phyloP scores from a whole-genome alignment of 2,329 filamentous ascomycete genomes.

The Seiridium cupressi region DNA sequence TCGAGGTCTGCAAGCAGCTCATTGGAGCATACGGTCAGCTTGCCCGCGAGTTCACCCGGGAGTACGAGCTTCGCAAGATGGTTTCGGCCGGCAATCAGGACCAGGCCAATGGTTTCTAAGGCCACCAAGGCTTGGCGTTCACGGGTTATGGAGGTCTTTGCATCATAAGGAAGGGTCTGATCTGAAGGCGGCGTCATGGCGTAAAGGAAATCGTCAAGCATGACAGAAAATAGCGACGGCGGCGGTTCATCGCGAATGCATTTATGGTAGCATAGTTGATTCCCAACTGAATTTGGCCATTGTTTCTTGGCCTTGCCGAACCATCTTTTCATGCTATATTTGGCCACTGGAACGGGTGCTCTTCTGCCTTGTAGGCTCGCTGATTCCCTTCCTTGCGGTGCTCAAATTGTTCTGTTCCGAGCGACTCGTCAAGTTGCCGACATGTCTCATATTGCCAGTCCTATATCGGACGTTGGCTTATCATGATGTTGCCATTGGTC shows the following conservation, averaged over 20 bases:
- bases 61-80: constrained; percentile 87
- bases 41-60: constrained; percentile 86
- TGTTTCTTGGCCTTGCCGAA: too few species aligned
- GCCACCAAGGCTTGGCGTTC: constrained; percentile 3
- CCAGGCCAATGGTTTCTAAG: constrained; percentile 21
- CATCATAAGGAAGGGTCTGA: constrained; percentile 11
- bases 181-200: constrained; percentile 6
- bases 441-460: too few species aligned
- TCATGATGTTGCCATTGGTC: constrained; percentile 47
- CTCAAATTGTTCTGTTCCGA: too few species aligned
- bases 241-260: not conserved
- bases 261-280: constrained; percentile 4
- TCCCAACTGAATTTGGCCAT: not conserved
- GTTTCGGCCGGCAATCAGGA: constrained; percentile 63
- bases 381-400: too few species aligned
- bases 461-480: not conserved
- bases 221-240: not conserved
- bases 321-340: too few species aligned
- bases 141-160: constrained; percentile 6
- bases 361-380: too few species aligned
- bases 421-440: too few species aligned
- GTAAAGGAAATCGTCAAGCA: not conserved
- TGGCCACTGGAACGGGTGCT: too few species aligned
- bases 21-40: constrained; percentile 79
- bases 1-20: constrained; percentile 77